Evolutionary conservation across 768 basidiomycete species (phyloP), one percentile per base, ranked within the genome.

Genomic region (Collybiopsis confluens): DNA sequence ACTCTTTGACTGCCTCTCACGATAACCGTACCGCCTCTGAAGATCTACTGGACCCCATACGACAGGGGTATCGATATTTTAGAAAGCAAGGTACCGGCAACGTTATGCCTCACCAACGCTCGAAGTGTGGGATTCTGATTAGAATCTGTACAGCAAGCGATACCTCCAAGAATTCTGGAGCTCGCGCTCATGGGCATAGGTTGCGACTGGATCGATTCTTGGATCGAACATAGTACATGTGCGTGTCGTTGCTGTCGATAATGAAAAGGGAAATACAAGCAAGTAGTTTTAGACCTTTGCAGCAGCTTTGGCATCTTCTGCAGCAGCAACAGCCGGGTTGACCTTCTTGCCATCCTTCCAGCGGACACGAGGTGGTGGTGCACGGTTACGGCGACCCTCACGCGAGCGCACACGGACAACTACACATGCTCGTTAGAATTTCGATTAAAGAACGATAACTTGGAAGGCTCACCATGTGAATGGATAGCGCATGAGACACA

Each of bases 401-500:
- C 89, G 83, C 56, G 97, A 98, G 59, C 97, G 92, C 46, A 98
- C 97, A 72, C 97, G 96, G 60, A 99, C 97, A 60, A 99, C 95
- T 97, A 62, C n/a, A 54, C 54, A n/a, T 10, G 37, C 28, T 36
- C 18, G 51, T 33, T 16, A 50, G 40, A n/a, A 18, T 18, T 27
- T n/a, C n/a, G n/a, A n/a, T n/a, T n/a, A n/a, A n/a, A n/a, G 24
- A 27, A 41, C 24, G 20, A 26, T 26, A 35, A 8, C 15, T 10
- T 20, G 47, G n/a, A 47, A 40, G 33, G 70, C 90, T 58, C 60
- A 93, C 94, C 90, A 73, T 99, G 97, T 63, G 94, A 93, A 81
- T 99, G 97, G 71, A 99, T 98, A 36, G 97, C 97, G 70, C 97
- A 99, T 45, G 95, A 97, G 54, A 99, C 90, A 73, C 97, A 99